These are phyloP conservation scores for Schwanniomyces occidentalis DNA, from an alignment of 805 yeast species.

Conservation along the genomic window DNA sequence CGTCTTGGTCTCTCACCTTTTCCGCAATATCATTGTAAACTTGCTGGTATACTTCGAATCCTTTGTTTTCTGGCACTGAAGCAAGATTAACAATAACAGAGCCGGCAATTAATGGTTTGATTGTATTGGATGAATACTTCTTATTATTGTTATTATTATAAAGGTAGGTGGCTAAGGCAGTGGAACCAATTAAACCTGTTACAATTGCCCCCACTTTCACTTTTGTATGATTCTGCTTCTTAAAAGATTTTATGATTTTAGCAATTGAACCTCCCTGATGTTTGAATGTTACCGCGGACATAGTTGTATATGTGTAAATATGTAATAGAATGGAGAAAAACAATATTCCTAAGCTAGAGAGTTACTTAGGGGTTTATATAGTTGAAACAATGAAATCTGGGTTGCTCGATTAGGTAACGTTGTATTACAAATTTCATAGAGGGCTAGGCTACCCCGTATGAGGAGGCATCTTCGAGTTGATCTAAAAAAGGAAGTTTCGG, in stretches of 20 bases:
- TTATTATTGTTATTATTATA: conserved; percentile 16
- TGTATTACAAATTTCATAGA: too few relatives aligned
- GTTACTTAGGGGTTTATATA: too few relatives aligned
- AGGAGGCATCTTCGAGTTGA: too few relatives aligned
- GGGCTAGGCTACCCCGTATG: too few relatives aligned
- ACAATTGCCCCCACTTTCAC: conserved; percentile 5
- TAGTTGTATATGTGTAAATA: conserved; percentile 8
- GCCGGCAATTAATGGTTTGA: conserved; percentile 19
- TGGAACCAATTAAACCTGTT: conserved; percentile 26
- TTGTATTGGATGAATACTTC: conserved; percentile 9
- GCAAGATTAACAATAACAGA: conserved; percentile 29
- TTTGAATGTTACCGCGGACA: conserved; percentile 11
- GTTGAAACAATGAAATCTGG: too few relatives aligned
- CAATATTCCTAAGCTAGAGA: too few relatives aligned
- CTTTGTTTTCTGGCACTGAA: conserved; percentile 35
- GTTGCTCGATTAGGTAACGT: too few relatives aligned
- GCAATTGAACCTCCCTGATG: conserved; percentile 4
- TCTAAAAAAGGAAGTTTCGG: too few relatives aligned
- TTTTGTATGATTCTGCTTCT: conserved; percentile 1
- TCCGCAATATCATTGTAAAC: conserved; percentile 74
- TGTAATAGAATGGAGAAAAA: too few relatives aligned
- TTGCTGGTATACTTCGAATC: conserved; percentile 56
- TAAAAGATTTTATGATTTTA: conserved; percentile 1
- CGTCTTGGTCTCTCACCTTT: conserved; percentile 49
- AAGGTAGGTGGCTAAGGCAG: conserved; percentile 20